Evolutionary conservation across 768 basidiomycete species (phyloP).

Genomic region (Auricularia sp.): DNA sequence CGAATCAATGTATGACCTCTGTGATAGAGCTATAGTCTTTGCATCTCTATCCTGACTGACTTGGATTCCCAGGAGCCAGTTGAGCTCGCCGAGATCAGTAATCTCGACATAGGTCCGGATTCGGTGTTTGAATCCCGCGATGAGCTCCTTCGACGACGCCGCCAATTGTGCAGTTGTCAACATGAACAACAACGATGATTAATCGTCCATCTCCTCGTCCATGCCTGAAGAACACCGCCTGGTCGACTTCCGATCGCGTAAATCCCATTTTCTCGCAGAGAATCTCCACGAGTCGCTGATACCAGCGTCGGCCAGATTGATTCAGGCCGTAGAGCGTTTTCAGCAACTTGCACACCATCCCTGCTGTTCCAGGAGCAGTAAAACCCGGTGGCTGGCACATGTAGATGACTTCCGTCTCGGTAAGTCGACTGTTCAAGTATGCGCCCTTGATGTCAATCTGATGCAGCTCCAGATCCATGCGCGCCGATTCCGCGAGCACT

Average conservation of each 20-base stretch:
- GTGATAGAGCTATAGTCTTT: slow-evolving; percentile 8
- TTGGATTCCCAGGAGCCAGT: slow-evolving; percentile 9
- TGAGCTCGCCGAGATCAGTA: slow-evolving; percentile 19
- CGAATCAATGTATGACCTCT: slow-evolving; percentile 10
- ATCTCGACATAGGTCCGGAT: slow-evolving; percentile 17
- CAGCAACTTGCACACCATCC: slow-evolving; percentile 7
- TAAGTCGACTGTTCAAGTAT: slow-evolving; percentile 5
- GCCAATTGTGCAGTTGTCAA: slow-evolving; percentile 25
- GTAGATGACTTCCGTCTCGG: not conserved
- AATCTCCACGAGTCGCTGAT: slow-evolving; percentile 9
- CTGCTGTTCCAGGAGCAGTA: not conserved
- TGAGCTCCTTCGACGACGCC: slow-evolving; percentile 9
- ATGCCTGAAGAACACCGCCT: no score
- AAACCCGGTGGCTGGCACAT: slow-evolving; percentile 4
- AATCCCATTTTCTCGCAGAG: slow-evolving; percentile 5
- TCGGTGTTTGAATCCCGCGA: slow-evolving; percentile 17
- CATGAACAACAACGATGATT: slow-evolving; percentile 12
- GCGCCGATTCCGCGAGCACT: slow-evolving; percentile 8
- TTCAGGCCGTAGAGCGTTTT: slow-evolving; percentile 17
- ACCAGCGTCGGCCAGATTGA: slow-evolving; percentile 4
- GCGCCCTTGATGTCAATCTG: slow-evolving; percentile 16
- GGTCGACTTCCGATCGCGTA: slow-evolving; percentile 5
- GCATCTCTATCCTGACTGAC: slow-evolving; percentile 2
- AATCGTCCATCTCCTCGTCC: not conserved
- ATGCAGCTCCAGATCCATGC: slow-evolving; percentile 7